Evolutionary conservation across 495 filamentous ascomycete genomes (phyloP).

Genomic region (Podospora anserina): DNA sequence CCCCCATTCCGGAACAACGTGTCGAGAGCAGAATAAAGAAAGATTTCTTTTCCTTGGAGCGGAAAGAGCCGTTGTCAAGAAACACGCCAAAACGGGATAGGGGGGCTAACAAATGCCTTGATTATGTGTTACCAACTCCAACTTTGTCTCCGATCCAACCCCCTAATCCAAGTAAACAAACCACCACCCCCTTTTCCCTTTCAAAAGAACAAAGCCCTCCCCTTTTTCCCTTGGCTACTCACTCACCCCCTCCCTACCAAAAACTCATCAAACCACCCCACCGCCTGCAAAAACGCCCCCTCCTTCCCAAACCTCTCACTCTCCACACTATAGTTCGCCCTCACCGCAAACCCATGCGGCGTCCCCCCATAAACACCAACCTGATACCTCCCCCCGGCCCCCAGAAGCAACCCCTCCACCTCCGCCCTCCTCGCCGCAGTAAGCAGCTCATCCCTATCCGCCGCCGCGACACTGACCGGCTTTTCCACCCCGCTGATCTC

Average conservation of each 20-base stretch:
- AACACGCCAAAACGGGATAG: no score
- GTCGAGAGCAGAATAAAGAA: neutral
- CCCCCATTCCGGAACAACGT: neutral
- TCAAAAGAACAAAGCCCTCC: neutral
- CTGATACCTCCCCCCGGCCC: constrained; percentile 51
- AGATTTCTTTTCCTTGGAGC: no score
- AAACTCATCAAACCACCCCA: constrained; percentile 61
- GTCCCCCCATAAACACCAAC: constrained; percentile 65
- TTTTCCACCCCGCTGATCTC: constrained; percentile 62
- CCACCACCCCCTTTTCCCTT: neutral
- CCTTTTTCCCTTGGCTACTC: no score
- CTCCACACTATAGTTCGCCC: constrained; percentile 55
- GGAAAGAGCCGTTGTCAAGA: no score
- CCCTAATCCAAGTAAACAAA: no score
- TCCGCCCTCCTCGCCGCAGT: constrained; percentile 56
- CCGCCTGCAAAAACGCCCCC: constrained; percentile 69
- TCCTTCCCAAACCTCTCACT: constrained; percentile 70
- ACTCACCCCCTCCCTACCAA: constrained; percentile 1
- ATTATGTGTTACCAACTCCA: no score
- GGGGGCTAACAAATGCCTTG: no score
- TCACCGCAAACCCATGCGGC: constrained; percentile 66
- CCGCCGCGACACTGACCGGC: constrained; percentile 66
- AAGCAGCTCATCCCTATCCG: constrained; percentile 66
- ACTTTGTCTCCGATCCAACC: no score
- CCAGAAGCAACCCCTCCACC: constrained; percentile 40